These are phyloP conservation scores for Sporothrix pseudoabietina DNA, from an alignment of 2,329 filamentous ascomycete genomes.

Conservation along the genomic window DNA sequence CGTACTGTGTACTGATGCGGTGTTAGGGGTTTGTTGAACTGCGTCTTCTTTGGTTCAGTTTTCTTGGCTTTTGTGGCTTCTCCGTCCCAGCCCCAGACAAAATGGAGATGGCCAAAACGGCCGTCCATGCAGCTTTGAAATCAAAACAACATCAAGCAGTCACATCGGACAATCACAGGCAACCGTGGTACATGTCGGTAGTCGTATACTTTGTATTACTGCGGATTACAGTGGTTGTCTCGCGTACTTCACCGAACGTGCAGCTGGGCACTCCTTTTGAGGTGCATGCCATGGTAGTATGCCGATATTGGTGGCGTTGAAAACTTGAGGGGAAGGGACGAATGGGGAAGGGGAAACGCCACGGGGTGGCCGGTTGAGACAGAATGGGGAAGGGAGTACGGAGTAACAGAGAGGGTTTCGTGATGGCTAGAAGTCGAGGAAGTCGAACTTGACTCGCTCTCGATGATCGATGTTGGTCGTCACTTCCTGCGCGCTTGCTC, in stretches of 20 bases:
- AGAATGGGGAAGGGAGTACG: not conserved
- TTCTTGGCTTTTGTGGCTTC: not conserved
- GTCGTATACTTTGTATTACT: not conserved
- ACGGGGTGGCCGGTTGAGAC: not conserved
- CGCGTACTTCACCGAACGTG: not conserved
- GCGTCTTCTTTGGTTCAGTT: not conserved
- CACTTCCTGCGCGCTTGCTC: not conserved
- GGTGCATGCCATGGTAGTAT: not conserved
- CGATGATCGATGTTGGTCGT: not conserved
- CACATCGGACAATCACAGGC: not conserved
- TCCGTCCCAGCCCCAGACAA: not conserved
- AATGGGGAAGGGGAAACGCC: not conserved
- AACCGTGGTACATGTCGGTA: conserved; percentile 3
- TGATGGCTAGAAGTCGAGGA: not conserved
- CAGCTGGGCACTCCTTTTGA: not conserved
- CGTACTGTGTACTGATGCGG: not conserved
- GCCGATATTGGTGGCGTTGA: not conserved
- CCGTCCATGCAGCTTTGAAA: not conserved
- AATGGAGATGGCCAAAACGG: not conserved
- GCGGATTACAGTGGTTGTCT: not conserved
- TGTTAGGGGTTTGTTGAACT: not conserved
- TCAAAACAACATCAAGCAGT: not conserved
- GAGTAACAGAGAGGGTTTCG: not conserved
- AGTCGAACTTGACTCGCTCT: too few relatives aligned
- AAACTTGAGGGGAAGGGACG: not conserved